A percentile compares a stretch with the other conserved stretches of the same genome.
phyloP scores from a whole-genome alignment of 257 asterid species.

The Nicotiana undulata region DNA sequence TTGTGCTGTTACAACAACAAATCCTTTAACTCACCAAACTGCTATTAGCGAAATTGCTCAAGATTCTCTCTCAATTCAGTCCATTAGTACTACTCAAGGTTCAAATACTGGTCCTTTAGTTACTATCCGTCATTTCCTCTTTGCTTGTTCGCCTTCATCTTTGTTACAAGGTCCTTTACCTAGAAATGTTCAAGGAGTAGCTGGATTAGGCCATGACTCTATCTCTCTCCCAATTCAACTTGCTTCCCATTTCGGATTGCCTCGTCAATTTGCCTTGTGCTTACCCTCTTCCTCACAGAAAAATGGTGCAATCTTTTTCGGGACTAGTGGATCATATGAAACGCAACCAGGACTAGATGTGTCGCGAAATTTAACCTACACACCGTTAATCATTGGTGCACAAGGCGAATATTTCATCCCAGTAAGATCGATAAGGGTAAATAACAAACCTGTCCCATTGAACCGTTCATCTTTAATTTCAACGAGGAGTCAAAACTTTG shows the following conservation, averaged over 20 bases:
- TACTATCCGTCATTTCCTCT: conserved; percentile 22
- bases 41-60: conserved; percentile 30
- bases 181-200: conserved; percentile 35
- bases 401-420: conserved; percentile 34
- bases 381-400: conserved; percentile 32
- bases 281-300: conserved; percentile 18
- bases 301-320: conserved; percentile 37
- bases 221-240: conserved; percentile 43
- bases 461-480: conserved; percentile 19
- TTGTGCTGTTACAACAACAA: conserved; percentile 32
- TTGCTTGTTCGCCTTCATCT: conserved; percentile 39
- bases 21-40: conserved; percentile 30
- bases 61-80: conserved; percentile 32
- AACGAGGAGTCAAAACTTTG: conserved; percentile 22
- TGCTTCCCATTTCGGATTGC: conserved; percentile 40
- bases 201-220: conserved; percentile 30
- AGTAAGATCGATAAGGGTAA: conserved; percentile 31
- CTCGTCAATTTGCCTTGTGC: conserved; percentile 34
- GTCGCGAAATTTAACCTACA: conserved; percentile 12
- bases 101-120: conserved; percentile 16
- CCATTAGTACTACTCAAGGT: neutral
- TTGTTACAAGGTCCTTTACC: conserved; percentile 35
- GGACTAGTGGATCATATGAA: conserved; percentile 16
- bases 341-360: neutral
- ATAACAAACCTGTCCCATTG: conserved; percentile 15